A percentile compares a stretch with the other conserved stretches of the same genome.
These are phyloP conservation scores for Agrocybe chaxingu DNA, from an alignment of 768 basidiomycete species.

Conservation along the genomic window DNA sequence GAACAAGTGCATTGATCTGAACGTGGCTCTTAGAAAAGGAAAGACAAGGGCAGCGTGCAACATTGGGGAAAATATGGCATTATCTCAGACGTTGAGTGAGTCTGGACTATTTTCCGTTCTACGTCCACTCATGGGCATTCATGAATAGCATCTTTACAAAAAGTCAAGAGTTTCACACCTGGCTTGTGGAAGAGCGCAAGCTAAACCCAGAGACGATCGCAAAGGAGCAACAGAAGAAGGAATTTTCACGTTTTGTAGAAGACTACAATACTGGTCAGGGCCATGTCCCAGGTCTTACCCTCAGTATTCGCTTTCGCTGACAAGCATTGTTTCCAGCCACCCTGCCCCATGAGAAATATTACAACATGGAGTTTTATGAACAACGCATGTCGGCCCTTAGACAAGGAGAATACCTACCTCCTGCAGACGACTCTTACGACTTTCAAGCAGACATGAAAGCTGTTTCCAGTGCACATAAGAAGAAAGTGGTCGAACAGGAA, in stretches of 20 bases:
- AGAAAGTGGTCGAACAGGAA: slow-evolving; percentile 61
- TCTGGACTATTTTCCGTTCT: slow-evolving; percentile 23
- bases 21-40: slow-evolving; percentile 43
- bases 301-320: neutral
- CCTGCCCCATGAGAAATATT: slow-evolving; percentile 92
- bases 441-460: slow-evolving; percentile 82
- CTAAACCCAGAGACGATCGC: slow-evolving; percentile 86
- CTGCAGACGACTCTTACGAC: slow-evolving; percentile 72
- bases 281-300: neutral
- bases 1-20: neutral
- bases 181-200: slow-evolving; percentile 91
- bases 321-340: slow-evolving; percentile 55
- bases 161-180: slow-evolving; percentile 82
- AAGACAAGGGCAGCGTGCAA: slow-evolving; percentile 47
- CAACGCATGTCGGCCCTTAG: slow-evolving; percentile 80
- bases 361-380: slow-evolving; percentile 85
- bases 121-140: neutral
- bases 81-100: slow-evolving; percentile 83
- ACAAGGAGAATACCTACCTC: slow-evolving; percentile 78
- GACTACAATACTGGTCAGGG: slow-evolving; percentile 76
- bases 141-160: slow-evolving; percentile 73
- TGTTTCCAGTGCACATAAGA: slow-evolving; percentile 68
- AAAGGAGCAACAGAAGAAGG: slow-evolving; percentile 83
- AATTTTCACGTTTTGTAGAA: slow-evolving; percentile 79
- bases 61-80: slow-evolving; percentile 93